These are phyloP conservation scores for Henckelia pumila DNA, from an alignment of 257 asterid genomes.

Conservation along the genomic window DNA sequence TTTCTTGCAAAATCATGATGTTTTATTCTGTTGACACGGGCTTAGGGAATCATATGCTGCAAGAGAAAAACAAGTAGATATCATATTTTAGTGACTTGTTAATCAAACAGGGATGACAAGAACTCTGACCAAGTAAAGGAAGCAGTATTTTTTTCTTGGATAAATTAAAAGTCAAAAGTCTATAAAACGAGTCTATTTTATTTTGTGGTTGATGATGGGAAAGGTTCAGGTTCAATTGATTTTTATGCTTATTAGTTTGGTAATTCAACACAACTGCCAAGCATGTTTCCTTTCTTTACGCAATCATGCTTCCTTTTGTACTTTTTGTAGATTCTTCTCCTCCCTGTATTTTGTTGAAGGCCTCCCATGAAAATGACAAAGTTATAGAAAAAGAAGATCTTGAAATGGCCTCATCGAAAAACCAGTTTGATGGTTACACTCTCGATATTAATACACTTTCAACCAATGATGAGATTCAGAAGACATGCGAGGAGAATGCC, in stretches of 20 bases:
- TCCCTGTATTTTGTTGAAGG: constrained; percentile 12
- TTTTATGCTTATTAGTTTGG: background rate
- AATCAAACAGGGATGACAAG: background rate
- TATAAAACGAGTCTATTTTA: background rate
- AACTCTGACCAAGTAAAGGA: background rate
- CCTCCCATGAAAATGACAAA: constrained; percentile 24
- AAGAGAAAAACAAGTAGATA: background rate
- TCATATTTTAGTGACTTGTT: background rate
- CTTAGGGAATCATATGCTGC: background rate
- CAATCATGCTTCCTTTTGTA: constrained; percentile 1
- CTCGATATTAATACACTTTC: constrained; percentile 3
- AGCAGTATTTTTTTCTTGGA: background rate
- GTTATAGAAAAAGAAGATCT: constrained; percentile 1
- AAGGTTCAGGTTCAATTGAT: background rate
- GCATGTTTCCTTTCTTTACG: background rate
- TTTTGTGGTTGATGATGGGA: background rate
- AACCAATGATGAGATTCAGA: constrained; percentile 10
- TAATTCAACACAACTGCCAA: background rate
- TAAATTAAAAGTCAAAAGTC: background rate
- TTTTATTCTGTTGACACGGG: background rate
- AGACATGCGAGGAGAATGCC: constrained; percentile 19
- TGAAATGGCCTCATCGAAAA: background rate
- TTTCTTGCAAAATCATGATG: background rate
- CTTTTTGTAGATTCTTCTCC: constrained; percentile 25
- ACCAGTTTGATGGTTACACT: constrained; percentile 7